Conservation (phyloP, 2,329 filamentous ascomycete genomes). For the Fusarium tuaranense region DNA sequence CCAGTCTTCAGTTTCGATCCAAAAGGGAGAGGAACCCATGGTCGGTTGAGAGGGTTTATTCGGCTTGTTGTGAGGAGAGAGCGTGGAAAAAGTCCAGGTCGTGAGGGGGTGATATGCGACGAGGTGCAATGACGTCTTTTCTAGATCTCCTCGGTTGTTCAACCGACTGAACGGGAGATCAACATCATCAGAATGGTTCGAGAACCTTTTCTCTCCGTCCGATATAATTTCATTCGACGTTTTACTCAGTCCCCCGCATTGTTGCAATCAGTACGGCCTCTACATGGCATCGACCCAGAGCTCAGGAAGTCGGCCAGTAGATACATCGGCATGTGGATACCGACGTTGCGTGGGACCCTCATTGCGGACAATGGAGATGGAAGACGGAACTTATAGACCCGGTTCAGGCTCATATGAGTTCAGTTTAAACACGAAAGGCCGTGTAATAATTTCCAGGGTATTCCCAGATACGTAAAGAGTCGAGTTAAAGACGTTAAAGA, state of each 20-base stretch:
- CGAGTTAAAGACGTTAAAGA: not conserved
- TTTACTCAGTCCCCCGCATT: not conserved
- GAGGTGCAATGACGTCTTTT: not conserved
- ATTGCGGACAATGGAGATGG: not conserved
- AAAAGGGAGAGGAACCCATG: slow-evolving; percentile 17
- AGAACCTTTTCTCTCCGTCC: not conserved
- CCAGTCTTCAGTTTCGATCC: slow-evolving; percentile 44
- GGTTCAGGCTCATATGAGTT: not conserved
- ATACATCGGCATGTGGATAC: not conserved
- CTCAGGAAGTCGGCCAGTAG: not conserved
- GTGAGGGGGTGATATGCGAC: not conserved
- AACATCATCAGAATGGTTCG: not conserved
- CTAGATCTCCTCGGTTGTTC: not conserved
- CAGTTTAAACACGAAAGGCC: not conserved
- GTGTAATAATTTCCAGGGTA: not conserved
- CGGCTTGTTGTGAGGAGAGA: not conserved
- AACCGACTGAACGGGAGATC: not conserved
- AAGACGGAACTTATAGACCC: not conserved
- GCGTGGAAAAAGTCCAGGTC: not conserved
- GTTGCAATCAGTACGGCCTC: too few species aligned
- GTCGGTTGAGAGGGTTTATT: accelerated
- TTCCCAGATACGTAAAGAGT: not conserved
- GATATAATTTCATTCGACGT: not conserved
- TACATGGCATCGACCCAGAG: too few species aligned
- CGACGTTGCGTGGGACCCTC: not conserved